These are phyloP conservation scores for Shiraia sp. DNA, from an alignment of 2,329 filamentous ascomycete genomes.

Conservation along the genomic window DNA sequence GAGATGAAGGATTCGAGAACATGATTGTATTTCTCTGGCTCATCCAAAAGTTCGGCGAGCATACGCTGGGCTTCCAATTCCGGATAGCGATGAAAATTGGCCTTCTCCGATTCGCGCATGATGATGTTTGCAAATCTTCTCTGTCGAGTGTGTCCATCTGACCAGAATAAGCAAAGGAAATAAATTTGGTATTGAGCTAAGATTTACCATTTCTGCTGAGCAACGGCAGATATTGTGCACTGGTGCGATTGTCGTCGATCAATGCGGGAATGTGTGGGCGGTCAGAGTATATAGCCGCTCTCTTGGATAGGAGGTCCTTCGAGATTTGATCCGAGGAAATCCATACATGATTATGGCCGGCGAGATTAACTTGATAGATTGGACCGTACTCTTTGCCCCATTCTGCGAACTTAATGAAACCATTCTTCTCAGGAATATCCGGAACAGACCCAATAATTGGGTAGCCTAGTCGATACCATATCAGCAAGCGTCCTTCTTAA, in stretches of 20 bases:
- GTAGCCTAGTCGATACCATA: conserved; percentile 37
- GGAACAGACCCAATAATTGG: conserved; percentile 49
- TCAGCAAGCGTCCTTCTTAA: conserved; percentile 9
- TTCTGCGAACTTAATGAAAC: conserved; percentile 52
- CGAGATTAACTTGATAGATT: conserved; percentile 52
- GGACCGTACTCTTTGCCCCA: conserved; percentile 51
- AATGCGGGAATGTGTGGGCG: conserved; percentile 51
- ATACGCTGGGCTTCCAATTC: conserved; percentile 52
- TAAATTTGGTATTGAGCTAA: not conserved
- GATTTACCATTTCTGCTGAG: conserved; percentile 49
- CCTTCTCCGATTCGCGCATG: conserved; percentile 50
- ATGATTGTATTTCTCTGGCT: conserved; percentile 50
- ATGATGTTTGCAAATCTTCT: conserved; percentile 51
- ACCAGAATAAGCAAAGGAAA: conserved; percentile 16
- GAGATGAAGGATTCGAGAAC: conserved; percentile 51
- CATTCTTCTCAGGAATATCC: conserved; percentile 50
- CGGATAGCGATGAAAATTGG: conserved; percentile 48
- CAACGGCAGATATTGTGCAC: conserved; percentile 51
- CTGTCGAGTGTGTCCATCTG: conserved; percentile 48
- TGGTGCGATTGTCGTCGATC: conserved; percentile 50
- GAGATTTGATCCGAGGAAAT: conserved; percentile 50
- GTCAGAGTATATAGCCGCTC: conserved; percentile 52
- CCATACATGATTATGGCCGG: conserved; percentile 52
- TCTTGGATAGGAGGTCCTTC: conserved; percentile 49
- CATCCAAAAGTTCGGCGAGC: conserved; percentile 49